Evolutionary conservation across 352 stramenopile species (phyloP).

Genomic region (Phytopythium boreale): DNA sequence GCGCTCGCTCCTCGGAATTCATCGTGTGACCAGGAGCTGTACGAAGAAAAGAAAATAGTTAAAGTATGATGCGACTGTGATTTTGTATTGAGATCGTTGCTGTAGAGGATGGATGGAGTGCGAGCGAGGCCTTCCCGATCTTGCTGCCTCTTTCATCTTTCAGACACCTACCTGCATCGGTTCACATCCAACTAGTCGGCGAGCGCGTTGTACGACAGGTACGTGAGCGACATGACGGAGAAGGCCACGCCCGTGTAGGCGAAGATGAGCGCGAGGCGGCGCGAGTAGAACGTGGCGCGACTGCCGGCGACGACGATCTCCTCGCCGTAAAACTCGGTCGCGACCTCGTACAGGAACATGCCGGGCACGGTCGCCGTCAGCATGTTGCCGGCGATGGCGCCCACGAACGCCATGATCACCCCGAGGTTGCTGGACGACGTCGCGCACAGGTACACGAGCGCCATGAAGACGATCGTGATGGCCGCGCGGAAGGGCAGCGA

Average conservation of each 20-base stretch:
- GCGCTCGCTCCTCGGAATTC: too few species aligned
- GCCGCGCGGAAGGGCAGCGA: slow-evolving; percentile 61
- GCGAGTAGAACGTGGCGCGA: slow-evolving; percentile 42
- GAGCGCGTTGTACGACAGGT: slow-evolving; percentile 60
- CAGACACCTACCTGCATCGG: background rate
- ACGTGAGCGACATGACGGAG: slow-evolving; percentile 62
- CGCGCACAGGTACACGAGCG: slow-evolving; percentile 57
- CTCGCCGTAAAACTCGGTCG: slow-evolving; percentile 31
- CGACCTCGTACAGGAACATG: slow-evolving; percentile 74
- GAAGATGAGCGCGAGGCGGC: slow-evolving; percentile 45
- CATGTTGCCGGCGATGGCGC: slow-evolving; percentile 66
- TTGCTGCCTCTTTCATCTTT: background rate
- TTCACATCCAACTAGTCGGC: slow-evolving; percentile 14
- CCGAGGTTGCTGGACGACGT: slow-evolving; percentile 61
- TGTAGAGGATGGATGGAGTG: background rate
- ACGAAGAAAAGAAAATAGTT: background rate
- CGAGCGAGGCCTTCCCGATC: too few species aligned
- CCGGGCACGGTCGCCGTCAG: slow-evolving; percentile 70
- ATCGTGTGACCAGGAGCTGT: background rate
- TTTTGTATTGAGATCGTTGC: background rate
- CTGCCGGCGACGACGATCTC: background rate
- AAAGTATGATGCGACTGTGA: background rate
- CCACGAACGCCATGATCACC: slow-evolving; percentile 76
- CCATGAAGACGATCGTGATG: slow-evolving; percentile 71
- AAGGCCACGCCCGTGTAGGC: slow-evolving; percentile 48